A percentile compares a stretch with the other conserved stretches of the same genome.
Conservation (phyloP, 352 stramenopile genomes). For the Blastocystis sp. region DNA sequence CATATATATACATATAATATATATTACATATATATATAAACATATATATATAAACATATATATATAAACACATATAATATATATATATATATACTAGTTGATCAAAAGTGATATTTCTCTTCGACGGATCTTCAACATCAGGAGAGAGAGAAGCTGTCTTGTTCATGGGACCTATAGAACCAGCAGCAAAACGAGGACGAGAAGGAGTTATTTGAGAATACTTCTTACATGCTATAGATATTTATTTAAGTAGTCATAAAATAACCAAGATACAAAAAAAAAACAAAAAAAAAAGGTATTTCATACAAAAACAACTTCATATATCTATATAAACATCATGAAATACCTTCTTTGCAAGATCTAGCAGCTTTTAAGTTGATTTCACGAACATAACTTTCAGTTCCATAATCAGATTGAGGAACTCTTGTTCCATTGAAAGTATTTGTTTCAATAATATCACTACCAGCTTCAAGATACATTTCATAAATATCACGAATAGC, state of each 20-base stretch:
- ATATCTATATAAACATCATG: not conserved
- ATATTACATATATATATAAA: no score
- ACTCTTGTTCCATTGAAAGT: conserved; percentile 85
- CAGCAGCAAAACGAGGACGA: conserved; percentile 73
- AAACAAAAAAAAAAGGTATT: no score
- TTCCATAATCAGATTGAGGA: conserved; percentile 81
- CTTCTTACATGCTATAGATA: not conserved
- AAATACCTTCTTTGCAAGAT: conserved; percentile 46
- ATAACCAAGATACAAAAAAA: no score
- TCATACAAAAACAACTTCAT: not conserved
- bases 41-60: no score
- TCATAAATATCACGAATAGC: not conserved
- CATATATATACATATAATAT: no score
- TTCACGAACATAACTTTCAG: conserved; percentile 78
- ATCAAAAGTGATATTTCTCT: conserved; percentile 82
- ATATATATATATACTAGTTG: no score
- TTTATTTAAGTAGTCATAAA: not conserved
- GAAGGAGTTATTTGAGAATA: conserved; percentile 64
- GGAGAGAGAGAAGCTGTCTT: conserved; percentile 78
- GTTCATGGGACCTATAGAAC: conserved; percentile 81
- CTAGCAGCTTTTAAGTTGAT: conserved; percentile 69
- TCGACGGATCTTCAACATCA: conserved; percentile 71
- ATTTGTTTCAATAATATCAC: conserved; percentile 83
- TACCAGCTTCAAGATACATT: conserved; percentile 73
- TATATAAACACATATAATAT: no score